phyloP scores from a whole-genome alignment of 2,329 filamentous ascomycete genomes.

The Fusarium kyushuense region DNA sequence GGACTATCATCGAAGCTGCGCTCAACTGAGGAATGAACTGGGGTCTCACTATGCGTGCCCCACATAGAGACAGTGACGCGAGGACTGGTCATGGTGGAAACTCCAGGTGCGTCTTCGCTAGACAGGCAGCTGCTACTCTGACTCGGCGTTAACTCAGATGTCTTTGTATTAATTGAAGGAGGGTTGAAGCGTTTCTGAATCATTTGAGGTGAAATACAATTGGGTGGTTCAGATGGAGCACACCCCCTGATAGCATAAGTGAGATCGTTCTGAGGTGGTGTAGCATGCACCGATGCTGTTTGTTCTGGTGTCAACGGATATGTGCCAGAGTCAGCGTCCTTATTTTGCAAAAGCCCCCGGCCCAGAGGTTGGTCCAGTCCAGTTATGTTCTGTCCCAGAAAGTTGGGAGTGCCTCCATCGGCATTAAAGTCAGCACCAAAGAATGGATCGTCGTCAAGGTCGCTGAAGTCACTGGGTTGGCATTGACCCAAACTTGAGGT shows the following conservation, averaged over 20 bases:
- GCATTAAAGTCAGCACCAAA: slow-evolving; percentile 63
- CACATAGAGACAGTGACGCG: slow-evolving; percentile 69
- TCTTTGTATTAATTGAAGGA: slow-evolving; percentile 47
- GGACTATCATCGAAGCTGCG: slow-evolving; percentile 56
- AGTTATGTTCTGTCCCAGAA: slow-evolving; percentile 55
- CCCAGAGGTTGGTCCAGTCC: slow-evolving; percentile 41
- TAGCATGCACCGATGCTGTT: slow-evolving; percentile 62
- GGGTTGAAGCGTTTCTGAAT: slow-evolving; percentile 57
- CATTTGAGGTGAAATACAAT: slow-evolving; percentile 58
- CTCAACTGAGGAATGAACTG: slow-evolving; percentile 55
- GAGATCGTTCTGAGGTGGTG: slow-evolving; percentile 56
- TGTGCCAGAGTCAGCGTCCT: slow-evolving; percentile 45
- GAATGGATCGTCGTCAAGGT: slow-evolving; percentile 63
- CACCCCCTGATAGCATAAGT: slow-evolving; percentile 46
- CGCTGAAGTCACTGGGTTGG: slow-evolving; percentile 63
- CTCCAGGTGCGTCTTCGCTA: slow-evolving; percentile 61
- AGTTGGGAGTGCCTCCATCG: slow-evolving; percentile 59
- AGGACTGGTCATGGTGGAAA: slow-evolving; percentile 63
- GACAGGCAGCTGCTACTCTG: slow-evolving; percentile 63
- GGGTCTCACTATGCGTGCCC: slow-evolving; percentile 58
- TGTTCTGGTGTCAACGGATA: slow-evolving; percentile 66
- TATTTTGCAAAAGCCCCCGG: slow-evolving; percentile 31
- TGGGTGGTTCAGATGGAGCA: slow-evolving; percentile 45
- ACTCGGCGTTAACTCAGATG: slow-evolving; percentile 61
- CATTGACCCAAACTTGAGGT: slow-evolving; percentile 61